A percentile compares a stretch with the other conserved stretches of the same genome.
Evolutionary conservation across 1,284 basidiomycete species (phyloP).

Genomic region (Rhodotorula mucilaginosa): DNA sequence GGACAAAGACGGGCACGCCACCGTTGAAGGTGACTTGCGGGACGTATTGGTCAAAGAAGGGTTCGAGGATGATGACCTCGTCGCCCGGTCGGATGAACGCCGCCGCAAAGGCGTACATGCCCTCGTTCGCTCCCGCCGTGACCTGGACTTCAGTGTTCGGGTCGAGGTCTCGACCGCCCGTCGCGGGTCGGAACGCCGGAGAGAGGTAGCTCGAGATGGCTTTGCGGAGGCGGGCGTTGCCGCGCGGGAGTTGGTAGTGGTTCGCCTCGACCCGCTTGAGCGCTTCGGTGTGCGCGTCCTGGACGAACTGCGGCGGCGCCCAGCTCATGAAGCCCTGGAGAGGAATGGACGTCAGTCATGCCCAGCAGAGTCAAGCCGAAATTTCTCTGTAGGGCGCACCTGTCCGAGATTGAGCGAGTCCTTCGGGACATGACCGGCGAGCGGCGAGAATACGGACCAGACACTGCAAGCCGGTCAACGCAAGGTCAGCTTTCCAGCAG

Average conservation of each 20-base stretch:
- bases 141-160: conserved; percentile 86
- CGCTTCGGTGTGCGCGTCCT: conserved; percentile 69
- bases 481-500: neutral
- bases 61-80: conserved; percentile 96
- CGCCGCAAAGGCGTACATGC: conserved; percentile 73
- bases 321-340: conserved; percentile 49
- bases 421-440: conserved; percentile 42
- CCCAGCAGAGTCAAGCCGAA: neutral
- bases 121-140: conserved; percentile 94
- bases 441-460: conserved; percentile 41
- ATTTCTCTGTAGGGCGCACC: neutral
- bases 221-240: conserved; percentile 76
- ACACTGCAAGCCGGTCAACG: conserved; percentile 24
- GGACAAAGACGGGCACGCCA: conserved; percentile 81
- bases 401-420: conserved; percentile 47
- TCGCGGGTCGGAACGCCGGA: conserved; percentile 51
- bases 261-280: conserved; percentile 58
- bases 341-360: no score
- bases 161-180: conserved; percentile 61
- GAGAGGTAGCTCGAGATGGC: conserved; percentile 74
- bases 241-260: conserved; percentile 60
- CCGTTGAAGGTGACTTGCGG: conserved; percentile 80
- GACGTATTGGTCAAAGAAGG: conserved; percentile 63
- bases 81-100: conserved; percentile 87
- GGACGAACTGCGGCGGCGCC: conserved; percentile 78